These are phyloP conservation scores for Haplosporangium sp. DNA, from an alignment of 371 early-diverging fungal genomes.

Conservation along the genomic window DNA sequence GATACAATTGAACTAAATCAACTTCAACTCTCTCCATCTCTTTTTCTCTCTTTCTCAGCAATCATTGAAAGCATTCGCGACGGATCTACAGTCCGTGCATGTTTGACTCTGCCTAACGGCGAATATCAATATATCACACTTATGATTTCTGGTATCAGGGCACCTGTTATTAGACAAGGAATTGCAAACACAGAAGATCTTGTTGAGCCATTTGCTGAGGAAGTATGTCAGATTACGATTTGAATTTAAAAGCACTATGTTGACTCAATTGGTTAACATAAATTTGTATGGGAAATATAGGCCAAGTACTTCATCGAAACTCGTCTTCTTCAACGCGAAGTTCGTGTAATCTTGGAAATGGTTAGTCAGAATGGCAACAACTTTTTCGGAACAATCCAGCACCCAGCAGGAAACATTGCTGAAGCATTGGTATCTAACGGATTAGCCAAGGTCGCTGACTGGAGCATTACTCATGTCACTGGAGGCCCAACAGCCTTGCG, in stretches of 20 bases:
- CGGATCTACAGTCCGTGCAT: constrained; percentile 88
- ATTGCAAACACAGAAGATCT: constrained; percentile 76
- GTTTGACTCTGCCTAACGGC: constrained; percentile 72
- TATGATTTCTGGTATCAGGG: constrained; percentile 88
- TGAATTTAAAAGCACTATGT: background rate
- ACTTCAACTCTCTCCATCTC: background rate
- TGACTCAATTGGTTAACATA: background rate
- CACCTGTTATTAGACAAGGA: constrained; percentile 85
- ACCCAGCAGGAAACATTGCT: constrained; percentile 94
- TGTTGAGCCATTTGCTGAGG: constrained; percentile 93
- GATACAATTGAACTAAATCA: background rate
- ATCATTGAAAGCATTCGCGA: constrained; percentile 95
- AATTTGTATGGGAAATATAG: constrained; percentile 5
- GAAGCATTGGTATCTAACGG: constrained; percentile 88
- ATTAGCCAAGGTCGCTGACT: constrained; percentile 90
- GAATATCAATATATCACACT: constrained; percentile 81
- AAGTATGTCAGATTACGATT: constrained; percentile 51
- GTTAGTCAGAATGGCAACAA: constrained; percentile 69
- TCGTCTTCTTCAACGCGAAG: constrained; percentile 91
- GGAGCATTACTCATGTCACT: constrained; percentile 85
- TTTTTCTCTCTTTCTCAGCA: constrained; percentile 56
- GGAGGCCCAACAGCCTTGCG: constrained; percentile 81
- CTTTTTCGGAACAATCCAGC: constrained; percentile 84
- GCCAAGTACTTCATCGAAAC: constrained; percentile 92
- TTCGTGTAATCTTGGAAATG: constrained; percentile 86